Conservation (phyloP, 2,329 filamentous ascomycete genomes). For the Hymenotorrendiella dingleyae region DNA sequence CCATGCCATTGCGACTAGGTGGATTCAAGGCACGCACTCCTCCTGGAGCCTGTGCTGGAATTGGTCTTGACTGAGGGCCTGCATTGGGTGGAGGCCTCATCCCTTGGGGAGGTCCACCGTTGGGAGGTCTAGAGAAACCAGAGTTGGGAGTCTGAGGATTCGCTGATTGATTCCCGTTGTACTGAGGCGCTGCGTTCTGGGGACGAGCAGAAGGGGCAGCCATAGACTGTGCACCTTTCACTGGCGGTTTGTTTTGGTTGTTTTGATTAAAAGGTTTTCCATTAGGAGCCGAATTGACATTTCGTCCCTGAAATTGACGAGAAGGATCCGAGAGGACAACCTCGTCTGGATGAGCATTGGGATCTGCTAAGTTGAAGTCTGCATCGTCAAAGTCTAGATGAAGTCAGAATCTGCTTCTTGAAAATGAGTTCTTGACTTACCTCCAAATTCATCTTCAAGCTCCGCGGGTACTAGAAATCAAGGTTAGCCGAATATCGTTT, state of each 20-base stretch:
- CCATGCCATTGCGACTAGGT: constrained; percentile 25
- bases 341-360: constrained; percentile 68
- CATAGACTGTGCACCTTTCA: constrained; percentile 21
- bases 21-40: constrained; percentile 26
- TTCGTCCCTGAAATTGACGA: constrained; percentile 18
- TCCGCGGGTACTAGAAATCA: constrained; percentile 32
- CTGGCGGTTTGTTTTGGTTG: constrained; percentile 29
- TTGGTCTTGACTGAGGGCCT: constrained; percentile 3
- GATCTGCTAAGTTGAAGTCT: constrained; percentile 63
- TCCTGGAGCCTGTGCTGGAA: constrained; percentile 10
- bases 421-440: constrained; percentile 39
- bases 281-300: constrained; percentile 13
- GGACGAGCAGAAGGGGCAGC: constrained; percentile 26
- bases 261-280: neutral
- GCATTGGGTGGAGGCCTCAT: constrained; percentile 17
- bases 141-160: constrained; percentile 29
- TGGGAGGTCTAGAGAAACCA: constrained; percentile 23
- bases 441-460: constrained; percentile 50
- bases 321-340: constrained; percentile 48
- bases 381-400: constrained; percentile 66
- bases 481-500: constrained; percentile 20
- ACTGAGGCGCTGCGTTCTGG: constrained; percentile 14
- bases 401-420: constrained; percentile 28
- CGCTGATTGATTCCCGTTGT: constrained; percentile 5
- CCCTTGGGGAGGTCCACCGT: constrained; percentile 14